Evolutionary conservation across 2,329 filamentous ascomycete genomes (phyloP).

Genomic region (Thyridium curvatum): DNA sequence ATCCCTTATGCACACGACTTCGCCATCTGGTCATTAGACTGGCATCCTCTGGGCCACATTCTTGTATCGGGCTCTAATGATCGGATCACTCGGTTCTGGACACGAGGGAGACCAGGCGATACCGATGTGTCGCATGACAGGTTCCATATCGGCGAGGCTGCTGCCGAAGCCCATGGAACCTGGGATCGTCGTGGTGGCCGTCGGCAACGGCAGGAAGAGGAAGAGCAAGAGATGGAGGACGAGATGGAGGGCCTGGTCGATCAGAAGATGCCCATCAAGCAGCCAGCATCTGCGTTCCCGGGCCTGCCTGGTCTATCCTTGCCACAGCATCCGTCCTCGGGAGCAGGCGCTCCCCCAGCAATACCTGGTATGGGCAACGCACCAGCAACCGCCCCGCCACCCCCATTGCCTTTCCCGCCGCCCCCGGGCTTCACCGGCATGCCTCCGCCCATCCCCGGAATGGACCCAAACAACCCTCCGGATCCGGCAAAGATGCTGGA

Average conservation of each 20-base stretch:
- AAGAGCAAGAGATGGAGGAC: slow-evolving; percentile 89
- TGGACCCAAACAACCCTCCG: slow-evolving; percentile 54
- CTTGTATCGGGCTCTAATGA: slow-evolving; percentile 95
- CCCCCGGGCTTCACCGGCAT: slow-evolving; percentile 44
- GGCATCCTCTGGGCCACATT: slow-evolving; percentile 95
- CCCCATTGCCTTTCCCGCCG: slow-evolving; percentile 42
- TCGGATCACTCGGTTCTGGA: slow-evolving; percentile 95
- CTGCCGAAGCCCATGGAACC: slow-evolving; percentile 90
- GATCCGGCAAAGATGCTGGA: slow-evolving; percentile 56
- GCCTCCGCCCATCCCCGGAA: slow-evolving; percentile 39
- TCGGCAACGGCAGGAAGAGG: slow-evolving; percentile 79
- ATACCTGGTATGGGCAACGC: slow-evolving; percentile 44
- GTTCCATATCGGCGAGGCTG: slow-evolving; percentile 91
- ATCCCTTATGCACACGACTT: slow-evolving; percentile 86
- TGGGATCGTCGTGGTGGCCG: slow-evolving; percentile 78
- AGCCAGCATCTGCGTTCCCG: slow-evolving; percentile 32
- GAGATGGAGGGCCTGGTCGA: slow-evolving; percentile 90
- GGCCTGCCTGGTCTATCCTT: slow-evolving; percentile 56
- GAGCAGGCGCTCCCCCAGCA: slow-evolving; percentile 23
- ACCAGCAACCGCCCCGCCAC: slow-evolving; percentile 41
- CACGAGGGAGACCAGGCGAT: slow-evolving; percentile 81
- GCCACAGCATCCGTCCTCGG: slow-evolving; percentile 28
- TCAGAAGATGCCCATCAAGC: slow-evolving; percentile 69
- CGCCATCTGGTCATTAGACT: slow-evolving; percentile 95
- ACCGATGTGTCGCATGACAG: slow-evolving; percentile 80